Evolutionary conservation across 208 protist genomes (phyloP).

Genomic region (Tetramitus jugosus): DNA sequence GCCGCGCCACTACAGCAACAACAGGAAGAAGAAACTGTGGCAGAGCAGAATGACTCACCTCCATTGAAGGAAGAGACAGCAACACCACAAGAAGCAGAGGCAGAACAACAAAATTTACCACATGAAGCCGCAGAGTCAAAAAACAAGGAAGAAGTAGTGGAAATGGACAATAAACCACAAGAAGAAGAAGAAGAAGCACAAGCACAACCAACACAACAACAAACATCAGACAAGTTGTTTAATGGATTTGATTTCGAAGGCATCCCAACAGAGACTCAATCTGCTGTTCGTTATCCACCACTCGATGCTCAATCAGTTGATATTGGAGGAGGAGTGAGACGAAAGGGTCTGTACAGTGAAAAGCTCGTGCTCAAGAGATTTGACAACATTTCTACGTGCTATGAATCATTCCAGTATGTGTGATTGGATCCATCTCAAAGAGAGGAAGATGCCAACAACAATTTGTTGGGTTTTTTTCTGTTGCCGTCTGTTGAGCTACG

Average conservation of each 20-base stretch:
- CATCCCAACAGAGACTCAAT: neutral
- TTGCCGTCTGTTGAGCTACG: too few relatives aligned
- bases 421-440: too few relatives aligned
- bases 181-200: neutral
- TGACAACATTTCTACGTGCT: neutral
- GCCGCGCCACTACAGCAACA: neutral
- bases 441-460: too few relatives aligned
- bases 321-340: neutral
- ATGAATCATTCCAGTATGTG: neutral
- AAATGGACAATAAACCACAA: neutral
- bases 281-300: neutral
- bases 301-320: neutral
- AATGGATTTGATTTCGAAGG: neutral
- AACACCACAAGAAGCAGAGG: neutral
- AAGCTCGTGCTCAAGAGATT: neutral
- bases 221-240: neutral
- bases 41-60: neutral
- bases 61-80: neutral
- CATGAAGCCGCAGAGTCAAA: neutral
- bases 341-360: neutral
- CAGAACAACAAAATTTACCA: neutral
- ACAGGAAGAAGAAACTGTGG: neutral
- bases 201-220: neutral
- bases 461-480: too few relatives aligned
- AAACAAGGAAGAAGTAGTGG: neutral